phyloP scores from a whole-genome alignment of 345 rosid genomes.

The Salix exigua region DNA sequence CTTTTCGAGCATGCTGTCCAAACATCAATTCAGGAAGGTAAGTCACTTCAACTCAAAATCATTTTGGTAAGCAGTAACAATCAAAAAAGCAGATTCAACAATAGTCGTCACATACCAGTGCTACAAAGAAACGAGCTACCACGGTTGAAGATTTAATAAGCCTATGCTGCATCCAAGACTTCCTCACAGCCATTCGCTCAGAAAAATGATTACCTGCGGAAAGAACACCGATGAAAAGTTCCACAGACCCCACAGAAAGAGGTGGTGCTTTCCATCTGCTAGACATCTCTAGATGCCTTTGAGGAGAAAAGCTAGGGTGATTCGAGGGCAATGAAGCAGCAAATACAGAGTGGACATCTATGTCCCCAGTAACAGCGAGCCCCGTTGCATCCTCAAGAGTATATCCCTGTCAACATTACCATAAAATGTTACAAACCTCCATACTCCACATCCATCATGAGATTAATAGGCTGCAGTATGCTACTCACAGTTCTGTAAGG shows the following conservation, averaged over 20 bases:
- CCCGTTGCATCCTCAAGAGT: slow-evolving; percentile 98
- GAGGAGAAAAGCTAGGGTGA: slow-evolving; percentile 86
- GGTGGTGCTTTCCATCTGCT: slow-evolving; percentile 76
- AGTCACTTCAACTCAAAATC: slow-evolving; percentile 1
- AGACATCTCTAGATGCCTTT: slow-evolving; percentile 75
- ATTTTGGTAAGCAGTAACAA: not conserved
- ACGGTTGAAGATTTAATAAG: slow-evolving; percentile 76
- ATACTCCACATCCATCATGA: slow-evolving; percentile 10
- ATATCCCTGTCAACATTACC: slow-evolving; percentile 56
- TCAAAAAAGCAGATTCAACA: not conserved
- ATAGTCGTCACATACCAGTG: slow-evolving; percentile 50
- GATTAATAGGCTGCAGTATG: not conserved
- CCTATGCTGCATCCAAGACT: slow-evolving; percentile 88
- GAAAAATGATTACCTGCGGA: slow-evolving; percentile 93
- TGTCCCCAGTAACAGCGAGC: slow-evolving; percentile 65
- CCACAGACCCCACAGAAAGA: slow-evolving; percentile 52
- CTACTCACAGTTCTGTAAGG: slow-evolving; percentile 91
- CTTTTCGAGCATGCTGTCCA: slow-evolving; percentile 75
- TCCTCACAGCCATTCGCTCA: slow-evolving; percentile 96
- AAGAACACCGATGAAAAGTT: slow-evolving; percentile 81
- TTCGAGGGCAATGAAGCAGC: slow-evolving; percentile 79
- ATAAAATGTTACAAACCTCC: slow-evolving; percentile 18
- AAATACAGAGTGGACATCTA: slow-evolving; percentile 73
- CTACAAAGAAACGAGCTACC: slow-evolving; percentile 93
- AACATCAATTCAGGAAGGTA: slow-evolving; percentile 11